Base-by-base conservation (phyloP, 768 basidiomycete species). In the Russula griseocarnosa region DNA sequence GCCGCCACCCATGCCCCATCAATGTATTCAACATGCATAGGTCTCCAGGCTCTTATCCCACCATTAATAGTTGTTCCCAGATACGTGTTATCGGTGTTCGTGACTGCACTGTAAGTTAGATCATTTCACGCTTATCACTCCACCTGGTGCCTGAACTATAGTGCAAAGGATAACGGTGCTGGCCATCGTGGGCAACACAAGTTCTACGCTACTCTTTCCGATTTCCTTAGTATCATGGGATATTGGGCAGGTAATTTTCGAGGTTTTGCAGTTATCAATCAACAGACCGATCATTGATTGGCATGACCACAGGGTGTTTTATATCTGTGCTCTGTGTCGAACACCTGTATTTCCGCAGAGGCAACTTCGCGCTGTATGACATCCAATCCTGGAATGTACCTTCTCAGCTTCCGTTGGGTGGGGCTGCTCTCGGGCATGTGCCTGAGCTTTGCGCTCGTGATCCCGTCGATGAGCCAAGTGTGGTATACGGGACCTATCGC, bases 11-110 rank as follows among this genome's bases (percentile, higher is more conserved):
- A 90, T 52, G 88, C 90, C 1, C 83, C 86, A 3, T 87, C 90
- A 8, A 85, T 93, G 65, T 97, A 97, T 73, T 90, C 87, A 50
- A 82, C 87, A 60, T 83, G 85, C 67, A 79, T 93, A 65, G 86
- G 83, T 70, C 76, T 90, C 66, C 91, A 93, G 70, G 79, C 87
- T 1, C 79, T 86, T 69, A 72, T 88, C 4, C 88, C 90, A 0
- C 77, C 76, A 47, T 77, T 86, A 36, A 76, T 79, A 14, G 74
- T 71, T 63, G 79, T 90, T 9, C 90, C 89, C 2, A 79, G 88
- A 70, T 91, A 87, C 72, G 74, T 90, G 18, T 85, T 92, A 71
- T 81, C 83, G 5, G 67, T 90, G 16, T 67, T 90, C 55, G 84
- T 84, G 8, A 86, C 81, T 14, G 86, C 82, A 3, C 83, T 89